A percentile compares a stretch with the other conserved stretches of the same genome.
Conservation (phyloP, 306 rosid species). For the Vicia villosa region DNA sequence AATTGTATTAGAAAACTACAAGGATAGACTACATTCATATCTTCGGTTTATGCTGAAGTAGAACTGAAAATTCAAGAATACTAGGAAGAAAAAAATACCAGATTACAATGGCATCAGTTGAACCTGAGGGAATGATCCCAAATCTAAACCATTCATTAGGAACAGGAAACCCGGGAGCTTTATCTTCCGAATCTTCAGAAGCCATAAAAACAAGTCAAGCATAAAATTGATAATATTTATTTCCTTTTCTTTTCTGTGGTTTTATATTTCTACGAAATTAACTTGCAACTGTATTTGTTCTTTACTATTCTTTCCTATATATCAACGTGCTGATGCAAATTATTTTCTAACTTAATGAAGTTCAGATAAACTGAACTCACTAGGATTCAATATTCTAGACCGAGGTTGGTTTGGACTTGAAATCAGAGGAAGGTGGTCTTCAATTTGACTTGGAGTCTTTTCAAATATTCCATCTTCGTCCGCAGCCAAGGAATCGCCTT, state of each 20-base stretch:
- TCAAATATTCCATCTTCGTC: constrained; percentile 47
- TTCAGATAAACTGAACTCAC: constrained; percentile 50
- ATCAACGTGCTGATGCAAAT: too few species aligned
- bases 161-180: constrained; percentile 56
- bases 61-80: constrained; percentile 29
- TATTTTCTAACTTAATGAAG: constrained; percentile 27
- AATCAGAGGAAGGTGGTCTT: constrained; percentile 67
- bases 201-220: constrained; percentile 24
- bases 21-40: constrained; percentile 8
- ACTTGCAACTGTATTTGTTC: too few species aligned
- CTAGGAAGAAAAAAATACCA: constrained; percentile 55
- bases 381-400: constrained; percentile 38
- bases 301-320: too few species aligned
- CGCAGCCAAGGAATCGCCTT: constrained; percentile 43
- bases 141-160: constrained; percentile 71
- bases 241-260: too few species aligned
- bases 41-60: constrained; percentile 1
- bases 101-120: constrained; percentile 96
- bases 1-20: constrained; percentile 32
- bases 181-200: constrained; percentile 56
- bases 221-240: constrained; percentile 29
- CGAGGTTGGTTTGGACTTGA: constrained; percentile 47
- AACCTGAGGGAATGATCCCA: constrained; percentile 96
- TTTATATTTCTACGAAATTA: too few species aligned
- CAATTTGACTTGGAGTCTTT: constrained; percentile 48